phyloP scores from a whole-genome alignment of 148 eudicot species.

The Silene latifolia region DNA sequence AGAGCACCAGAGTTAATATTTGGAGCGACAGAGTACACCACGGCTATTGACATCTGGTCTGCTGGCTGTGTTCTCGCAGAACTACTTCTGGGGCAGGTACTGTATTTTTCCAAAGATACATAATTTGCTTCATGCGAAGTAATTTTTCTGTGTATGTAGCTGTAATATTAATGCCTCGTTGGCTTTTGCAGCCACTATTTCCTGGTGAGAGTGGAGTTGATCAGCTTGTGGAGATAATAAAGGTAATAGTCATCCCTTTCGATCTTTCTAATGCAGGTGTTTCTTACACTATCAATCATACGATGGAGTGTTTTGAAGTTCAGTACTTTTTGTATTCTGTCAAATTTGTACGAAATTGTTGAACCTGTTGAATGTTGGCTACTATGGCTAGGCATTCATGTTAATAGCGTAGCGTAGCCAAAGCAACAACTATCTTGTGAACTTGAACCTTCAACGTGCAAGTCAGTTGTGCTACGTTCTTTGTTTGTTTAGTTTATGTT shows the following conservation, averaged over 20 bases:
- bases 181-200: constrained; percentile 65
- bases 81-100: constrained; percentile 84
- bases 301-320: not conserved
- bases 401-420: not conserved
- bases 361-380: not conserved
- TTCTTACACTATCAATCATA: not conserved
- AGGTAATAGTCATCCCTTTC: constrained; percentile 37
- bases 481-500: not conserved
- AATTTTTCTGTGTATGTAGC: not conserved
- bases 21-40: constrained; percentile 95
- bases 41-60: constrained; percentile 86
- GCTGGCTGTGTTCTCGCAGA: constrained; percentile 95
- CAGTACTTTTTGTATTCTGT: not conserved
- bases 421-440: not conserved
- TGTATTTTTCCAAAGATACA: not conserved
- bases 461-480: not conserved
- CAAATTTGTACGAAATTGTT: not conserved
- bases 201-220: constrained; percentile 96
- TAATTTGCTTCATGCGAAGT: not conserved
- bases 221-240: constrained; percentile 92
- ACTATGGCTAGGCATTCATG: not conserved
- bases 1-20: constrained; percentile 96
- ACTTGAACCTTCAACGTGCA: not conserved
- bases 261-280: not conserved
- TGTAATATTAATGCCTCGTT: not conserved